A percentile compares a stretch with the other conserved stretches of the same genome.
Conservation (phyloP, 805 yeast species). For the Yamadazyma nakazawae region DNA sequence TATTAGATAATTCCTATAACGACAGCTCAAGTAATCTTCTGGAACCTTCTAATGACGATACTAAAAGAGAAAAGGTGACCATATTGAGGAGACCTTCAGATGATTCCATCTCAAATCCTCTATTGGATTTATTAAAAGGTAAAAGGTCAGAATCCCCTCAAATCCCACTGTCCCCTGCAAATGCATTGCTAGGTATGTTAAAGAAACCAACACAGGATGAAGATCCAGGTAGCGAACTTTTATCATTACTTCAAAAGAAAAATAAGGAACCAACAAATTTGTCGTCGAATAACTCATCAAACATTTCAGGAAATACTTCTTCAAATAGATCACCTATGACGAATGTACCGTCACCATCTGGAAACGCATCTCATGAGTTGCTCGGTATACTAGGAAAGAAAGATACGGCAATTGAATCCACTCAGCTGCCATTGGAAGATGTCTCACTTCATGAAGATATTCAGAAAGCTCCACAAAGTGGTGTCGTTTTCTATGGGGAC, state of each 20-base stretch:
- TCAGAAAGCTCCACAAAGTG: not conserved
- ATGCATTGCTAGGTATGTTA: not conserved
- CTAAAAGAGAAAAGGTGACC: conserved; percentile 23
- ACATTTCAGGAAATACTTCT: not conserved
- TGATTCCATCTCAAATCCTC: conserved; percentile 6
- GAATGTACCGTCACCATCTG: not conserved
- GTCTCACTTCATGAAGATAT: not conserved
- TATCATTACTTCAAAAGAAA: conserved; percentile 11
- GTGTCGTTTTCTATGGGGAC: not conserved
- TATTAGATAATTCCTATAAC: conserved; percentile 20
- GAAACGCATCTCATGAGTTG: not conserved
- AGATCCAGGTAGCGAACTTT: conserved; percentile 11
- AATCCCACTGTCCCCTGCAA: conserved; percentile 3
- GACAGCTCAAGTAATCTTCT: conserved; percentile 9
- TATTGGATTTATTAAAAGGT: conserved; percentile 6
- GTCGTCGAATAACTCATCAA: conserved; percentile 15
- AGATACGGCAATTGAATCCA: not conserved
- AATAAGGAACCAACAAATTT: not conserved
- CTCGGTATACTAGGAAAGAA: not conserved
- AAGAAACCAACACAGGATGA: not conserved
- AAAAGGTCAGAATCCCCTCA: not conserved
- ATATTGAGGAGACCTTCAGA: conserved; percentile 24
- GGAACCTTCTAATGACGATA: conserved; percentile 7
- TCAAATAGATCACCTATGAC: not conserved
- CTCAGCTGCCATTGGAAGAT: not conserved